Conservation (phyloP, 2,329 filamentous ascomycete species). For the Cadophora gregata region DNA sequence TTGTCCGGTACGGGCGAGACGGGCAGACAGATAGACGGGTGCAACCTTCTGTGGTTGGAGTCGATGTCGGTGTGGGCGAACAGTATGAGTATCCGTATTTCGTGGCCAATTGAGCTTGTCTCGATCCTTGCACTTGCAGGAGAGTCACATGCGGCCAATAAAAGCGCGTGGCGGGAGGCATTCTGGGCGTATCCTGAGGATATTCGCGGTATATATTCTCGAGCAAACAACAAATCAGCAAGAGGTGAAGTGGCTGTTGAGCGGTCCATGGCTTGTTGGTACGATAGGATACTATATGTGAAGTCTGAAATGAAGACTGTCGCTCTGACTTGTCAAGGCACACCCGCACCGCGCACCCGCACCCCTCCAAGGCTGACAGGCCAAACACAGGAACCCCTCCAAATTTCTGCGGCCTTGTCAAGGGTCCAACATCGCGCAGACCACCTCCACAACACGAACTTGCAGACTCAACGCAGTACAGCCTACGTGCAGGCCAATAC, state of each 20-base stretch:
- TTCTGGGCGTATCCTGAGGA: not conserved
- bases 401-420: constrained; percentile 3
- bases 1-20: not conserved
- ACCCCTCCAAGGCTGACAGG: constrained; percentile 8
- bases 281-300: constrained; percentile 1
- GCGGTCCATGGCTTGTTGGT: not conserved
- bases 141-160: constrained; percentile 26
- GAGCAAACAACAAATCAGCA: not conserved
- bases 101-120: constrained; percentile 14
- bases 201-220: not conserved
- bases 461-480: not conserved
- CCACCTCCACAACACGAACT: too few species aligned
- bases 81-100: too few species aligned
- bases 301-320: not conserved
- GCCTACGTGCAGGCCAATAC: not conserved
- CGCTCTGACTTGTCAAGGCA: constrained; percentile 14
- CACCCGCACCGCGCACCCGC: not conserved
- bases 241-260: not conserved
- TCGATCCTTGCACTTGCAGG: constrained; percentile 30
- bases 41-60: not conserved
- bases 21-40: not conserved
- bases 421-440: not conserved
- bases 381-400: constrained; percentile 15
- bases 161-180: constrained; percentile 15
- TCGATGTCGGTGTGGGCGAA: constrained; percentile 11